A percentile compares a stretch with the other conserved stretches of the same genome.
These are phyloP conservation scores for Lactifluus rugatus DNA, from an alignment of 768 basidiomycete genomes.

Conservation along the genomic window DNA sequence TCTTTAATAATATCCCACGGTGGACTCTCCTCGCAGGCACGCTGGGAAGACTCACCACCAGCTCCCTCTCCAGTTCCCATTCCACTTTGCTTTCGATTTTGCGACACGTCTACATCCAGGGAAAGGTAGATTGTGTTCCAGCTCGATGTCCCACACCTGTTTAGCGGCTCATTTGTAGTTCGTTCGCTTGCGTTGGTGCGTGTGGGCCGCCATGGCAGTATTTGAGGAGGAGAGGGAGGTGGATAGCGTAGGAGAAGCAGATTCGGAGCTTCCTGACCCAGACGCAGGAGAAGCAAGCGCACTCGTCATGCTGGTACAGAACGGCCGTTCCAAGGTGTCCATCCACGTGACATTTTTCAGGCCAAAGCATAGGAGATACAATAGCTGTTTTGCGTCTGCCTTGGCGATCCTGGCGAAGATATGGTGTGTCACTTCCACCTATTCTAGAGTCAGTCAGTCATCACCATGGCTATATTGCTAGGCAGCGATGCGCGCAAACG, in stretches of 20 bases:
- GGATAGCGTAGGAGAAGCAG: background rate
- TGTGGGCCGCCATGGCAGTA: background rate
- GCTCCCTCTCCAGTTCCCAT: background rate
- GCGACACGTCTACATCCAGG: background rate
- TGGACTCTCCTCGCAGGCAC: slow-evolving; percentile 10
- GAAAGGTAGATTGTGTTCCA: slow-evolving; percentile 33
- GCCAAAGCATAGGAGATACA: slow-evolving; percentile 85
- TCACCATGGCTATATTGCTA: slow-evolving; percentile 88
- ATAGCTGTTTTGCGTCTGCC: slow-evolving; percentile 63
- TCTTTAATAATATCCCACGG: slow-evolving; percentile 18
- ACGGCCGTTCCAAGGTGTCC: slow-evolving; percentile 85
- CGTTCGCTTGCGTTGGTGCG: background rate
- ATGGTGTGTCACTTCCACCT: slow-evolving; percentile 88
- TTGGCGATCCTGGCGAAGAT: slow-evolving; percentile 81
- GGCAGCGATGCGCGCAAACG: slow-evolving; percentile 79
- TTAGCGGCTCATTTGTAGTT: background rate
- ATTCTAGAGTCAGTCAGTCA: too few relatives aligned
- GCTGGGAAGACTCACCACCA: background rate
- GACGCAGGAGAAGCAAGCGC: slow-evolving; percentile 10
- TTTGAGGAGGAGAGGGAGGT: background rate
- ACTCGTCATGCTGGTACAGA: slow-evolving; percentile 58
- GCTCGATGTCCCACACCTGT: slow-evolving; percentile 67
- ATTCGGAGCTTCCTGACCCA: too few relatives aligned
- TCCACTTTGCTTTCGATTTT: background rate
- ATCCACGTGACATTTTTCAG: slow-evolving; percentile 88